phyloP scores from a whole-genome alignment of 2,329 filamentous ascomycete species.

The Plectosphaerella plurivora region DNA sequence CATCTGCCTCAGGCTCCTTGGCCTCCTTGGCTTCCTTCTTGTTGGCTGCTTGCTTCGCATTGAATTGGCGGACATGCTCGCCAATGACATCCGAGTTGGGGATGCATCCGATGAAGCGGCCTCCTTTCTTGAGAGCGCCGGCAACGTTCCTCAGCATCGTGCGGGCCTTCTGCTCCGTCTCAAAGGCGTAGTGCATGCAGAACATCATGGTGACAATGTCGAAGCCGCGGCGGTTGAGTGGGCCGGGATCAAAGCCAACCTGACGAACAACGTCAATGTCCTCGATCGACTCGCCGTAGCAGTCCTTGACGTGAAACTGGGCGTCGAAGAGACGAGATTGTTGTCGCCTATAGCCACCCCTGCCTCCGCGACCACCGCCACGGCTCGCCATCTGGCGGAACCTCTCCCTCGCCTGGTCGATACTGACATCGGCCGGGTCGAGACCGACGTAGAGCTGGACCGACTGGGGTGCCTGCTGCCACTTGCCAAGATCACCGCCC shows the following conservation, averaged over 20 bases:
- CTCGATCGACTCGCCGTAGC: constrained; percentile 79
- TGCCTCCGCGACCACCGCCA: constrained; percentile 50
- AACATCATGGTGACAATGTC: constrained; percentile 99
- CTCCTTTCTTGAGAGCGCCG: constrained; percentile 85
- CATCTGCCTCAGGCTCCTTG: constrained; percentile 21
- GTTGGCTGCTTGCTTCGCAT: constrained; percentile 48
- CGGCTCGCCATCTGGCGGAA: constrained; percentile 68
- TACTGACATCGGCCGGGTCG: constrained; percentile 88
- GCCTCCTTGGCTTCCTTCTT: constrained; percentile 28
- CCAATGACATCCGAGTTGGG: constrained; percentile 94
- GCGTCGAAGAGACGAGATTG: constrained; percentile 69
- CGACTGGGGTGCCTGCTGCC: constrained; percentile 87
- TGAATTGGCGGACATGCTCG: constrained; percentile 71
- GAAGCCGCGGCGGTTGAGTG: constrained; percentile 75
- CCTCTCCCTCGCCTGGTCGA: constrained; percentile 83
- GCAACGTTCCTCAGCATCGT: constrained; percentile 93
- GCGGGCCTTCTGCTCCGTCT: constrained; percentile 82
- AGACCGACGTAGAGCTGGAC: constrained; percentile 93
- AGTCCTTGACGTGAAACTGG: constrained; percentile 87
- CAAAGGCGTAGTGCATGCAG: constrained; percentile 98
- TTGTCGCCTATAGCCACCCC: constrained; percentile 44
- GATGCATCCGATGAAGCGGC: constrained; percentile 89
- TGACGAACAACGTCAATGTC: constrained; percentile 77
- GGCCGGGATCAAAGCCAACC: constrained; percentile 78
- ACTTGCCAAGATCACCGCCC: constrained; percentile 91